Percentiles rank a stretch among this genome's conserved stretches.
These are phyloP conservation scores for Verbena officinalis DNA, from an alignment of 257 asterid genomes.

Conservation along the genomic window DNA sequence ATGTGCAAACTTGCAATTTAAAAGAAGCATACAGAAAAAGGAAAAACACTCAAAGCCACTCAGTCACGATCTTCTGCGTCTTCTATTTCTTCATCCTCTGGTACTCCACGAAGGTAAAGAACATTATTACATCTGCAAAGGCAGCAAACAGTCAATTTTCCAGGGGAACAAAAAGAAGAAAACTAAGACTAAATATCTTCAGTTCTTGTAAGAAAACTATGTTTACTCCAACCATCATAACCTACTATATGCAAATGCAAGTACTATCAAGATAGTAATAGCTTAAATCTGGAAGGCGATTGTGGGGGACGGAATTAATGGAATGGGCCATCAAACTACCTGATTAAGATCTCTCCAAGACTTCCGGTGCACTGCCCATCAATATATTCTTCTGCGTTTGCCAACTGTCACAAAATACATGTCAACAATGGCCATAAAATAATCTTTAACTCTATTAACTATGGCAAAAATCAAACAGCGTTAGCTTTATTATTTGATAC, in stretches of 20 bases:
- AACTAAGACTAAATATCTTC: not conserved
- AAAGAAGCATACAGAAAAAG: not conserved
- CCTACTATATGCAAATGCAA: not conserved
- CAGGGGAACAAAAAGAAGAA: not conserved
- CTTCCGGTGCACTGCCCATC: conserved; percentile 88
- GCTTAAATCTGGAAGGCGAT: not conserved
- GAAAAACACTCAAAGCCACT: not conserved
- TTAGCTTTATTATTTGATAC: not conserved
- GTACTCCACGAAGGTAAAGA: conserved; percentile 64
- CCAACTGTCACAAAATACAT: conserved; percentile 57
- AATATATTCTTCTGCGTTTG: conserved; percentile 86
- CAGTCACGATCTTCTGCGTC: conserved; percentile 57
- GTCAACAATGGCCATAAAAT: not conserved
- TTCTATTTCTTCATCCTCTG: conserved; percentile 66
- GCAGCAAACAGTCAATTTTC: not conserved
- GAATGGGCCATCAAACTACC: conserved; percentile 12
- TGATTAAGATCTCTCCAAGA: conserved; percentile 90
- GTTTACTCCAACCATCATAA: not conserved
- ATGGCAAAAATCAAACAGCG: not conserved
- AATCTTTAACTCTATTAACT: not conserved
- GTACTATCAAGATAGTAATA: not conserved
- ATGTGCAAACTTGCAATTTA: not conserved
- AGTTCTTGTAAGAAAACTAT: not conserved
- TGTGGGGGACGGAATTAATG: not conserved
- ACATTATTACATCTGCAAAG: conserved; percentile 63